These are phyloP conservation scores for Pichia occidentalis DNA, from an alignment of 805 yeast genomes.

Conservation along the genomic window DNA sequence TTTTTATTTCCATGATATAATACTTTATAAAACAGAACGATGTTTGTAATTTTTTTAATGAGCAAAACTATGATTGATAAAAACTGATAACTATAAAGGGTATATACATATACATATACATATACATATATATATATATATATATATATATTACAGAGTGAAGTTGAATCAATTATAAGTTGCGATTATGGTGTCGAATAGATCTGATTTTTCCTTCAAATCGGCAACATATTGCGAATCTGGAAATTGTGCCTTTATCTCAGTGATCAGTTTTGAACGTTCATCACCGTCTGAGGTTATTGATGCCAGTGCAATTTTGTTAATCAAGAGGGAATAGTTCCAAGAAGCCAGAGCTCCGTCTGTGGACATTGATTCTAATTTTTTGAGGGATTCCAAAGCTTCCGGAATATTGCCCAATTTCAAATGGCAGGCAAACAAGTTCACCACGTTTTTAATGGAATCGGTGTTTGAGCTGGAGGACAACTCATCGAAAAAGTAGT, in stretches of 20 bases:
- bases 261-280: slow-evolving; percentile 21
- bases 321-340: slow-evolving; percentile 49
- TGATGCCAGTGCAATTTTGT: slow-evolving; percentile 56
- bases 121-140: not conserved
- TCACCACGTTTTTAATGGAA: slow-evolving; percentile 42
- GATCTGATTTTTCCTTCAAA: slow-evolving; percentile 49
- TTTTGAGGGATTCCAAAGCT: slow-evolving; percentile 57
- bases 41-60: too few relatives aligned
- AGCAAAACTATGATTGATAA: too few relatives aligned
- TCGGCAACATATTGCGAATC: slow-evolving; percentile 47
- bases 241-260: slow-evolving; percentile 43
- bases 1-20: too few relatives aligned
- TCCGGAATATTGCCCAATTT: slow-evolving; percentile 79
- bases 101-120: not conserved
- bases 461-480: slow-evolving; percentile 48
- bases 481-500: slow-evolving; percentile 76
- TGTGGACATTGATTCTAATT: slow-evolving; percentile 15
- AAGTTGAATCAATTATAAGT: slow-evolving; percentile 3
- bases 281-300: slow-evolving; percentile 38
- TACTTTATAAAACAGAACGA: too few relatives aligned
- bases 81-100: too few relatives aligned
- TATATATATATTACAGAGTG: too few relatives aligned
- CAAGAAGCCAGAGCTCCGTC: slow-evolving; percentile 15
- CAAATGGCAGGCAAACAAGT: slow-evolving; percentile 67
- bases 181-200: slow-evolving; percentile 64